Evolutionary conservation across 2,329 filamentous ascomycete genomes (phyloP).

Genomic region (Aspergillus hiratsukae): DNA sequence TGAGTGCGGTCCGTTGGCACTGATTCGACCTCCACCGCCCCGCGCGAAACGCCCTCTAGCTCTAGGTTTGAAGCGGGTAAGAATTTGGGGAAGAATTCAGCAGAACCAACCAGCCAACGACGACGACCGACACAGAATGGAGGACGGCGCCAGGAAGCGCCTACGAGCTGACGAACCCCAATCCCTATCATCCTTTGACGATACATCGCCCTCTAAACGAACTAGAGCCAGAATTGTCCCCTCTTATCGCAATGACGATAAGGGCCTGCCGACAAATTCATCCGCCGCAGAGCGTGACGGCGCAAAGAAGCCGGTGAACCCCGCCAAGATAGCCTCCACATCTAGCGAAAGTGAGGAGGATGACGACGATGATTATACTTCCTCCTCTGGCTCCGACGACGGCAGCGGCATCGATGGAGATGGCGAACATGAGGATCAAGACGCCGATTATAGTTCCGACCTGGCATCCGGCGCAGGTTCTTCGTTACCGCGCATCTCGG

Average conservation of each 20-base stretch:
- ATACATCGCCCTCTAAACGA: slow-evolving; percentile 6
- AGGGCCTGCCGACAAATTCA: neutral
- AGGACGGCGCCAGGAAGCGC: slow-evolving; percentile 13
- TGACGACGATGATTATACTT: slow-evolving; percentile 20
- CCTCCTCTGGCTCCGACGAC: slow-evolving; percentile 19
- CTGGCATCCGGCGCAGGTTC: neutral
- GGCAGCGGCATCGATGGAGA: slow-evolving; percentile 24
- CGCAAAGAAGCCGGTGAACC: slow-evolving; percentile 2
- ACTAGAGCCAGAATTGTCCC: neutral
- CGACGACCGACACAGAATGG: slow-evolving; percentile 6
- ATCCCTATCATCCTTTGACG: neutral
- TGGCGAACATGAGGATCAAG: slow-evolving; percentile 10
- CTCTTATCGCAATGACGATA: neutral
- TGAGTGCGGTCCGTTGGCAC: neutral
- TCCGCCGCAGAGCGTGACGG: neutral
- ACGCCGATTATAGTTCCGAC: slow-evolving; percentile 2
- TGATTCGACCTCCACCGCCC: neutral
- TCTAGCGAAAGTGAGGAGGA: slow-evolving; percentile 2
- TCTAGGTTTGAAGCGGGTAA: neutral
- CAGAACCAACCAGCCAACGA: neutral
- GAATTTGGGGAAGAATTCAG: neutral
- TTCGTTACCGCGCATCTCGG: slow-evolving; percentile 25
- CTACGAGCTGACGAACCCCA: slow-evolving; percentile 7
- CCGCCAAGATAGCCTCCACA: neutral
- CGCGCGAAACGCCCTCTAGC: neutral